These are phyloP conservation scores for Pelargonium citronellum DNA, from an alignment of 441 rosid species.

Conservation along the genomic window DNA sequence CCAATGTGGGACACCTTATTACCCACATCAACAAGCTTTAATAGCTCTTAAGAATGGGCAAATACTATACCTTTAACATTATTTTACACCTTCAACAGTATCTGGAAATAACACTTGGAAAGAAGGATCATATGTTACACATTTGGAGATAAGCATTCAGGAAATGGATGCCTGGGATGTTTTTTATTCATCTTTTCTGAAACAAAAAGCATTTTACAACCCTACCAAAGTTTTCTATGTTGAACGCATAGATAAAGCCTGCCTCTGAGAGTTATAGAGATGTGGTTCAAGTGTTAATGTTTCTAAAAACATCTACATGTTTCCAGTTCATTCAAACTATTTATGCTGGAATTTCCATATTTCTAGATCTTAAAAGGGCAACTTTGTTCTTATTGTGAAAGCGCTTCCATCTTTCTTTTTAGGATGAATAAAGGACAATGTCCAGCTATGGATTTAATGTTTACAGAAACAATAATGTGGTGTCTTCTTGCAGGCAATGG, in stretches of 20 bases:
- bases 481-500: conserved; percentile 56
- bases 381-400: neutral
- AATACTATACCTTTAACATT: no score
- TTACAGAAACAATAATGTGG: neutral
- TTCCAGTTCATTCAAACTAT: no score
- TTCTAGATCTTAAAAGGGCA: neutral
- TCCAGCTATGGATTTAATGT: neutral
- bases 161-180: no score
- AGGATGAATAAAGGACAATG: no score
- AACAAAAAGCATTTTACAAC: neutral
- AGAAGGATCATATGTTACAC: neutral
- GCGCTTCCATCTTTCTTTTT: neutral
- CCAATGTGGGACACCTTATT: no score
- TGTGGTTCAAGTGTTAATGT: no score
- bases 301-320: no score
- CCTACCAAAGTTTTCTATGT: neutral
- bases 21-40: no score
- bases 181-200: neutral
- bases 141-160: neutral
- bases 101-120: neutral
- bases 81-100: no score
- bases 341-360: neutral
- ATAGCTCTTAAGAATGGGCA: no score
- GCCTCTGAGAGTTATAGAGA: no score
- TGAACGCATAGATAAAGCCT: no score